phyloP scores from a whole-genome alignment of 73 alveolate species.

The Breviolum minutum region DNA sequence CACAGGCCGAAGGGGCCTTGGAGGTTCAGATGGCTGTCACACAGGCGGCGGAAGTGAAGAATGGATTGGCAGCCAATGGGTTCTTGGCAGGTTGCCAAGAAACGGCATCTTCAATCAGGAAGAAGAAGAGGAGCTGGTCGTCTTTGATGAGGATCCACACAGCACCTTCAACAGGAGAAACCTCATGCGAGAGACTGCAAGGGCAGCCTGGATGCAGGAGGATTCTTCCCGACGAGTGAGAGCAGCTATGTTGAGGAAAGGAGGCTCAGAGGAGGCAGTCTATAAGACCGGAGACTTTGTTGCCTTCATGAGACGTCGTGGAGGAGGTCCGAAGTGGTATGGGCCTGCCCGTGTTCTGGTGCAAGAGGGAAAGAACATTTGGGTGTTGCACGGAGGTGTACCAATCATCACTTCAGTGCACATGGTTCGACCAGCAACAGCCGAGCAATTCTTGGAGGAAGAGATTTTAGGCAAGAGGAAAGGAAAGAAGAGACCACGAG shows the following conservation, averaged over 20 bases:
- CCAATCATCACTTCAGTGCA: not conserved
- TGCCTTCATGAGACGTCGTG: not conserved
- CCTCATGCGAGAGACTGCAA: not conserved
- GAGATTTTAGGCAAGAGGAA: not conserved
- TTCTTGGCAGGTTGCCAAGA: not conserved
- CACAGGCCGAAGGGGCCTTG: not conserved
- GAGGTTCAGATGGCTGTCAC: not conserved
- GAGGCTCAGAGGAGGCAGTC: not conserved
- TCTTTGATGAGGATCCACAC: slow-evolving; percentile 7
- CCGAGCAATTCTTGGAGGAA: not conserved
- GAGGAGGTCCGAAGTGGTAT: not conserved
- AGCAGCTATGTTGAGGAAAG: not conserved
- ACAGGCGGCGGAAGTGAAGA: not conserved
- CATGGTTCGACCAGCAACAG: not conserved
- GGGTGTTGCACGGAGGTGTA: not conserved
- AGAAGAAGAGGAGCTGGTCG: not conserved
- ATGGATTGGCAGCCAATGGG: not conserved
- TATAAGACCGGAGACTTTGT: not conserved
- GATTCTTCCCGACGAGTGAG: not conserved
- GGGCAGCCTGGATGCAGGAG: not conserved
- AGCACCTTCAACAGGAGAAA: not conserved
- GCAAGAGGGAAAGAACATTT: not conserved
- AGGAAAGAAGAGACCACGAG: not conserved
- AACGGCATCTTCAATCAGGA: not conserved
- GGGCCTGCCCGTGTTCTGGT: not conserved